Percentiles rank a stretch among this genome's conserved stretches.
These are phyloP conservation scores for Yamadazyma buinensis DNA, from an alignment of 1,139 yeast species.

Conservation along the genomic window DNA sequence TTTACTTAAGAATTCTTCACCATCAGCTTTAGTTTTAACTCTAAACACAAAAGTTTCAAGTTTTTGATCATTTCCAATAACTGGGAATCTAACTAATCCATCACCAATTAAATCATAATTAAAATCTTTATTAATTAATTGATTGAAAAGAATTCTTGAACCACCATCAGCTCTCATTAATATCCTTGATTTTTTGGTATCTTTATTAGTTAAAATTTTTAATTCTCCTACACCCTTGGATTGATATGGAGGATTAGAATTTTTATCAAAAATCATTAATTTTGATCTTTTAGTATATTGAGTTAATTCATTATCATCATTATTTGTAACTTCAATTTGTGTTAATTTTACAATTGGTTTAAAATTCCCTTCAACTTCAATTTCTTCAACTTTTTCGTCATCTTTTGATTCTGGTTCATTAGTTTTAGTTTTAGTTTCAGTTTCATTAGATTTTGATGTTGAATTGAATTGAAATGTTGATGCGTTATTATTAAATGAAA, in stretches of 20 bases:
- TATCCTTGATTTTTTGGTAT: slow-evolving; percentile 61
- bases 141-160: slow-evolving; percentile 73
- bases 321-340: slow-evolving; percentile 51
- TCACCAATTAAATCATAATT: slow-evolving; percentile 57
- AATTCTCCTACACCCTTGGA: slow-evolving; percentile 80
- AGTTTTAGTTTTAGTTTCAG: neutral
- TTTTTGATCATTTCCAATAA: slow-evolving; percentile 37
- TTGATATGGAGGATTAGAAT: slow-evolving; percentile 47
- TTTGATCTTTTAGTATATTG: slow-evolving; percentile 69
- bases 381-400: slow-evolving; percentile 27
- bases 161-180: slow-evolving; percentile 88
- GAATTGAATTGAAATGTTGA: slow-evolving; percentile 18
- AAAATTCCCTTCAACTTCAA: slow-evolving; percentile 44
- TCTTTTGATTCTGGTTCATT: slow-evolving; percentile 9
- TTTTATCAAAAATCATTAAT: slow-evolving; percentile 57
- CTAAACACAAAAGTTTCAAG: slow-evolving; percentile 61
- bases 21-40: slow-evolving; percentile 70
- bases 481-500: slow-evolving; percentile 10
- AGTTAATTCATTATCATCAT: slow-evolving; percentile 79
- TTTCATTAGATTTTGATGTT: neutral
- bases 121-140: slow-evolving; percentile 48
- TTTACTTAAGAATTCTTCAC: slow-evolving; percentile 52
- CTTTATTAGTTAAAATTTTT: slow-evolving; percentile 60
- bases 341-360: slow-evolving; percentile 45
- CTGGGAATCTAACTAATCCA: slow-evolving; percentile 59